Evolutionary conservation across 176 grass and related monocot genomes (phyloP).

Genomic region (Olyra latifolia): DNA sequence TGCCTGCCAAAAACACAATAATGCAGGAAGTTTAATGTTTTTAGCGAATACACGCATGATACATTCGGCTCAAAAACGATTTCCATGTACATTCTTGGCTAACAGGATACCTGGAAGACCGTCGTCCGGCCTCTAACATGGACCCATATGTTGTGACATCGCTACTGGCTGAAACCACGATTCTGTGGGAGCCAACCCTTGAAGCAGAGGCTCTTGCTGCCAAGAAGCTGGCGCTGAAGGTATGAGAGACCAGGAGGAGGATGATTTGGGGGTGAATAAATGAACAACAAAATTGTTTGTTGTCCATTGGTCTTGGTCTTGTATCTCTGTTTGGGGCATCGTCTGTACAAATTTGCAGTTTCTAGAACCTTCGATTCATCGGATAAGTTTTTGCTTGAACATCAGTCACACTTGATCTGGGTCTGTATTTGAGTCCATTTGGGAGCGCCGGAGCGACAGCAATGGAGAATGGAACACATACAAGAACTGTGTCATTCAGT

Average conservation of each 20-base stretch:
- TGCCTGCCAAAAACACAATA: not conserved
- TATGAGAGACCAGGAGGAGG: slow-evolving; percentile 39
- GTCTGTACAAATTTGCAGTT: slow-evolving; percentile 45
- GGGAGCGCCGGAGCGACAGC: not conserved
- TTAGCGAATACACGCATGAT: not conserved
- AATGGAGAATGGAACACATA: not conserved
- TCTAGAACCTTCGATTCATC: slow-evolving; percentile 19
- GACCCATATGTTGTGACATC: slow-evolving; percentile 88
- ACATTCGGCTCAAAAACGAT: not conserved
- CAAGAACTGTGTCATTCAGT: not conserved
- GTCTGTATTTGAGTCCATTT: slow-evolving; percentile 26
- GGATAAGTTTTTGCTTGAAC: slow-evolving; percentile 26
- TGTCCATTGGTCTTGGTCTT: slow-evolving; percentile 4
- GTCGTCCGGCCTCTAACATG: slow-evolving; percentile 97
- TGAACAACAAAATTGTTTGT: not conserved
- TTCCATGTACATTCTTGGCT: not conserved
- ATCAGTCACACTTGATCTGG: slow-evolving; percentile 18
- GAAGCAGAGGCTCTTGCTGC: slow-evolving; percentile 86
- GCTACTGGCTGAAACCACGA: slow-evolving; percentile 77
- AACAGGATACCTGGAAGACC: slow-evolving; percentile 93
- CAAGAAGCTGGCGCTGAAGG: slow-evolving; percentile 78
- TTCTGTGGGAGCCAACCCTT: slow-evolving; percentile 88
- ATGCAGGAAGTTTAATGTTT: not conserved
- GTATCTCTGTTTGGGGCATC: not conserved
- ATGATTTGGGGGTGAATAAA: slow-evolving; percentile 25